Conservation (phyloP, 345 rosid species). For the Eucalyptus microcorys region DNA sequence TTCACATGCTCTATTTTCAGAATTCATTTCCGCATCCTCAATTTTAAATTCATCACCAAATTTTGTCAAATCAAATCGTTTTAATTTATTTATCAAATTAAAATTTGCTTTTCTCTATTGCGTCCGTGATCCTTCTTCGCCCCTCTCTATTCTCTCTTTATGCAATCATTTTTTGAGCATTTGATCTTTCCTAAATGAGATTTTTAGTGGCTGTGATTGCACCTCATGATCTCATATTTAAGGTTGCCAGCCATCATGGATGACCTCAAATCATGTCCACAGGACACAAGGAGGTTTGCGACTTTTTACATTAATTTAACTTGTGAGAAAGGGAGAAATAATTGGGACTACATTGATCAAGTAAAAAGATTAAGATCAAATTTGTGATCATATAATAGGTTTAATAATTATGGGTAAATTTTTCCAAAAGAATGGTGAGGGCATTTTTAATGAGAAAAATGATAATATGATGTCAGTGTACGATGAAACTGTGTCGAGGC, state of each 20-base stretch:
- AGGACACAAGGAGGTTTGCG: background rate
- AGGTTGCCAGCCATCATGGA: background rate
- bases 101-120: background rate
- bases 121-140: fast-evolving
- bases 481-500: background rate
- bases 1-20: background rate
- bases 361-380: too few relatives aligned
- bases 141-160: background rate
- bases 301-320: too few relatives aligned
- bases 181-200: too few relatives aligned
- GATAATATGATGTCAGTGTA: too few relatives aligned
- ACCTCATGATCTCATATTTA: background rate
- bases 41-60: background rate
- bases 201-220: background rate
- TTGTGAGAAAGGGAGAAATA: too few relatives aligned
- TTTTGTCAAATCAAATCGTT: background rate
- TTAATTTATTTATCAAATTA: background rate
- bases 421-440: background rate
- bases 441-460: background rate
- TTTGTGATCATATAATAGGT: too few relatives aligned
- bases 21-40: background rate
- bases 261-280: background rate
- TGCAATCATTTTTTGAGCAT: too few relatives aligned
- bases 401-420: too few relatives aligned
- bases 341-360: too few relatives aligned